Evolutionary conservation across 2,329 filamentous ascomycete genomes (phyloP).

Genomic region (Dryadomyces quercus-mongolicae): DNA sequence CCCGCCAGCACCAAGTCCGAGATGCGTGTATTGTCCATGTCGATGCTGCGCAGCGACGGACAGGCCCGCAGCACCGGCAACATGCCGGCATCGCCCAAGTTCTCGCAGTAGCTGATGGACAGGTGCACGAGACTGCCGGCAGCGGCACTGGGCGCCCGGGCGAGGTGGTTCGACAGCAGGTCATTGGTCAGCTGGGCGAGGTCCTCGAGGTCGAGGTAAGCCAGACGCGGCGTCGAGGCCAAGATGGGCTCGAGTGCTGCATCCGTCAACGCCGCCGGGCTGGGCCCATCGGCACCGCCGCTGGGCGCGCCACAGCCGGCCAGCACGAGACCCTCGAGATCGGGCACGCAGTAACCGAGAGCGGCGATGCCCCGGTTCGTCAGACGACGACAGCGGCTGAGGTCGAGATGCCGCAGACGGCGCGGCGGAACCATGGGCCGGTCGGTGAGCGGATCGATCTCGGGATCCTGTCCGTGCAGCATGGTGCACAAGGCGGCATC

Average conservation of each 20-base stretch:
- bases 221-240: slow-evolving; percentile 62
- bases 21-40: slow-evolving; percentile 88
- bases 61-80: slow-evolving; percentile 71
- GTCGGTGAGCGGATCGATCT: slow-evolving; percentile 70
- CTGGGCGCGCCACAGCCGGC: slow-evolving; percentile 65
- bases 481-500: slow-evolving; percentile 64
- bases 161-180: slow-evolving; percentile 58
- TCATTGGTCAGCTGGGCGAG: slow-evolving; percentile 64
- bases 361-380: slow-evolving; percentile 60
- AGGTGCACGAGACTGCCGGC: slow-evolving; percentile 62
- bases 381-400: slow-evolving; percentile 66
- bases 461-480: slow-evolving; percentile 62
- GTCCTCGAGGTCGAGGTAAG: slow-evolving; percentile 84
- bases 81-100: slow-evolving; percentile 71
- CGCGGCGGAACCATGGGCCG: slow-evolving; percentile 65
- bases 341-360: slow-evolving; percentile 62
- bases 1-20: slow-evolving; percentile 79
- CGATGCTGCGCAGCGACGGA: slow-evolving; percentile 53
- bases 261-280: slow-evolving; percentile 66
- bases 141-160: slow-evolving; percentile 54
- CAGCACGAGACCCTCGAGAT: slow-evolving; percentile 72
- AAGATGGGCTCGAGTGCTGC: slow-evolving; percentile 60
- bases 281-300: slow-evolving; percentile 57
- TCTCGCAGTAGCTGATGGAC: slow-evolving; percentile 83
- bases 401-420: slow-evolving; percentile 69